A percentile compares a stretch with the other conserved stretches of the same genome.
phyloP scores from a whole-genome alignment of 164 flowering plant genomes.

The Chloranthus sessilifolius region DNA sequence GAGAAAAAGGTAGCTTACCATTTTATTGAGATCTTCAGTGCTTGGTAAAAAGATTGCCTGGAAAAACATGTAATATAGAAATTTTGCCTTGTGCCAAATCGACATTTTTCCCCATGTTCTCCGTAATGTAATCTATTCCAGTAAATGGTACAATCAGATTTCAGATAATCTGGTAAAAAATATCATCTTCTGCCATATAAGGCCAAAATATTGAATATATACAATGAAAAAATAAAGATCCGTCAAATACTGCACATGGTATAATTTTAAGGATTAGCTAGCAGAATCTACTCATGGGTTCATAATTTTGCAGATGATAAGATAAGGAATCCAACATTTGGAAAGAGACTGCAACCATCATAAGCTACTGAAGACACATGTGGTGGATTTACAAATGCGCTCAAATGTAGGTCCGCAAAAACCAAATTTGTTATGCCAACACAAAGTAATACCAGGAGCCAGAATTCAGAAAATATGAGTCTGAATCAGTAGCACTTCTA shows the following conservation, averaged over 20 bases:
- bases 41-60: conserved; percentile 83
- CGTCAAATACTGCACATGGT: not conserved
- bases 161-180: too few relatives aligned
- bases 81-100: conserved; percentile 80
- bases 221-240: too few relatives aligned
- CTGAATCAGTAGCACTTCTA: too few relatives aligned
- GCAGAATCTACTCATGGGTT: not conserved
- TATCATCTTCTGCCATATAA: too few relatives aligned
- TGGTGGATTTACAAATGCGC: too few relatives aligned
- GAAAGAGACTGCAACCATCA: conserved; percentile 1
- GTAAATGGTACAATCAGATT: too few relatives aligned
- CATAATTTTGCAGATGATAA: not conserved
- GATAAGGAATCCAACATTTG: not conserved
- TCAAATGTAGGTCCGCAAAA: too few relatives aligned
- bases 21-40: conserved; percentile 60
- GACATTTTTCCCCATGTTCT: conserved; percentile 96
- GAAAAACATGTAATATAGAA: conserved; percentile 54
- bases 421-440: too few relatives aligned
- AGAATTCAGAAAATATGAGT: too few relatives aligned
- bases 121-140: conserved; percentile 63
- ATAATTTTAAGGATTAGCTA: not conserved
- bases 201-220: too few relatives aligned
- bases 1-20: conserved; percentile 39
- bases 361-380: not conserved
- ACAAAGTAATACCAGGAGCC: too few relatives aligned